These are phyloP conservation scores for Triangularia setosa DNA, from an alignment of 2,329 filamentous ascomycete species.

Conservation along the genomic window DNA sequence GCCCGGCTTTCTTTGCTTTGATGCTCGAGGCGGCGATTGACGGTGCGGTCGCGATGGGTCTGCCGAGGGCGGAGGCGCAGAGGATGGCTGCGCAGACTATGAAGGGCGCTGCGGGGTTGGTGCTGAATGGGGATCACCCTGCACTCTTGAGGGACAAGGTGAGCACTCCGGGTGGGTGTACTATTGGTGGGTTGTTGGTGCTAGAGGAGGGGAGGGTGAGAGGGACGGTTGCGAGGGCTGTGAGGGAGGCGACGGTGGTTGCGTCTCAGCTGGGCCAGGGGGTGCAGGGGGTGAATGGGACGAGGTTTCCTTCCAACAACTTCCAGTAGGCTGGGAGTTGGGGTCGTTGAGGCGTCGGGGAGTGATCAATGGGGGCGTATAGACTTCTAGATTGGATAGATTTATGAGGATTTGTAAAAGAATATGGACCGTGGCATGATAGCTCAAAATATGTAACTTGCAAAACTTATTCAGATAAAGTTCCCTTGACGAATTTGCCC, in stretches of 20 bases:
- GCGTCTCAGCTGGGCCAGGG: conserved; percentile 62
- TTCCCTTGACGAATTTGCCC: too few species aligned
- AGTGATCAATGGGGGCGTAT: too few species aligned
- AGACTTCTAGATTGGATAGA: too few species aligned
- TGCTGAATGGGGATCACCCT: conserved; percentile 70
- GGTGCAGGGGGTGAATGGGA: conserved; percentile 46
- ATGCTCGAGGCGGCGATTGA: conserved; percentile 73
- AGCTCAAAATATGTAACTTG: too few species aligned
- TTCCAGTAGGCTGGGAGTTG: conserved; percentile 13
- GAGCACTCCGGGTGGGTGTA: conserved; percentile 73
- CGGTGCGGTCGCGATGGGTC: conserved; percentile 73
- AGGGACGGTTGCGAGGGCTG: conserved; percentile 62
- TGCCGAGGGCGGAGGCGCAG: conserved; percentile 68
- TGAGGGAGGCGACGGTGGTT: conserved; percentile 67
- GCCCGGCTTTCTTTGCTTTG: conserved; percentile 72
- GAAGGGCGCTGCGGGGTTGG: conserved; percentile 66
- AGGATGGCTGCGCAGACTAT: conserved; percentile 77
- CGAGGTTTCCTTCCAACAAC: conserved; percentile 31
- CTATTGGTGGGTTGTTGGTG: conserved; percentile 68
- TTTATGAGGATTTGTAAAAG: too few species aligned
- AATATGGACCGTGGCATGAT: too few species aligned
- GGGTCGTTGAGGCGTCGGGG: too few species aligned
- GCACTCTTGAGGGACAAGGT: conserved; percentile 72
- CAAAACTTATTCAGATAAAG: too few species aligned
- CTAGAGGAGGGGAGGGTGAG: conserved; percentile 70